Base-by-base conservation (phyloP, 2,329 filamentous ascomycete species). In the Alternaria ethzedia region DNA sequence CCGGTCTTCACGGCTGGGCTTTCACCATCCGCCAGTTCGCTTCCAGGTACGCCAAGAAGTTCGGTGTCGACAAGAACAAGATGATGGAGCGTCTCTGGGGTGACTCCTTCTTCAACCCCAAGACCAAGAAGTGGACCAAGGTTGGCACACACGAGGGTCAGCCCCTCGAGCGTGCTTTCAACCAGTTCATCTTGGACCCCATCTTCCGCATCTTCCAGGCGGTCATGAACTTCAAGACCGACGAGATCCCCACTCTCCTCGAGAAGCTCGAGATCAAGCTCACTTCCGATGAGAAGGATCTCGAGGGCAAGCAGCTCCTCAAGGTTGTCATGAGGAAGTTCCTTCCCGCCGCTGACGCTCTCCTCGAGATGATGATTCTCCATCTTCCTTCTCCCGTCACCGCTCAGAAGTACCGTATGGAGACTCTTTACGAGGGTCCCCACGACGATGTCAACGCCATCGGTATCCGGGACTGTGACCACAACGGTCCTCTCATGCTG, bases 51-150 rank as follows among this genome's bases (percentile, higher is more conserved):
- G 92, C 95, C 86, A 98, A 98, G 94, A 99, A 99, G 87, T 99
- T 99, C 80, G 96, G 96, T 91, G 96, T 99, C 78, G 95, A 99
- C 90, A 94, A 94, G 85, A 91, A 90, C 87, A 98, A 98, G 93
- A 97, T 99, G 96, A 97, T 98, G 92, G 93, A 97, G 88, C 94
- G 96, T 91, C 93, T 99, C 76, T 99, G 96, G 96, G 96, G 96
- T 76, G 96, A 99, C 90, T 97, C 94, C 89, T 99, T 89, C 90
- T 99, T 99, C 92, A 98, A 99, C 90, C 93, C 96, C 77, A 89
- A 93, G 86, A 99, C 96, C 88, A 99, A 98, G 93, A 99, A 99
- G 91, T 99, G 96, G 96, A 95, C 94, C 84, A 98, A 92, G 88
- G 88, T 86, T 82, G 87, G 86, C 76, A 91, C 88, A 72, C 86